Conservation (phyloP, 1,284 basidiomycete genomes). For the Calocybe gambosa region DNA sequence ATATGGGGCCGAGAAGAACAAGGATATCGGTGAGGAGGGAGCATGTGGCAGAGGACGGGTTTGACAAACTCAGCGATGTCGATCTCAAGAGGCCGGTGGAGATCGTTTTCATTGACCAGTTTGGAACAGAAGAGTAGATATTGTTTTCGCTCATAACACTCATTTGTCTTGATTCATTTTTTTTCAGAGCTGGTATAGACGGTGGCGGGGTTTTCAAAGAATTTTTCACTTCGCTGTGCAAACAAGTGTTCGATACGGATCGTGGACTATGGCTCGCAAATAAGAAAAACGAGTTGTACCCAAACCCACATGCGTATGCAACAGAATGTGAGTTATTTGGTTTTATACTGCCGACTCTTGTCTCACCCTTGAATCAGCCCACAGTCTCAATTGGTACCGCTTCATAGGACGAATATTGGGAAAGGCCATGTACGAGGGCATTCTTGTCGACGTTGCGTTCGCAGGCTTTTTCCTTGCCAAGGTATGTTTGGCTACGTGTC, state of each 20-base stretch:
- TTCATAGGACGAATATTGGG: conserved; percentile 93
- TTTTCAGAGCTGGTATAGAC: conserved; percentile 77
- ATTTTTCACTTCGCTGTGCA: conserved; percentile 87
- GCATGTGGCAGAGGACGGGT: conserved; percentile 84
- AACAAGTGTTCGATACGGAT: conserved; percentile 93
- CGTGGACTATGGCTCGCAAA: conserved; percentile 92
- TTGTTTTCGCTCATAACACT: not conserved
- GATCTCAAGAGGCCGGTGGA: conserved; percentile 77
- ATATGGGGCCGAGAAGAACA: conserved; percentile 25
- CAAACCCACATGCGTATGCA: conserved; percentile 87
- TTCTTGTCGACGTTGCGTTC: conserved; percentile 93
- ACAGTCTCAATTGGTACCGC: conserved; percentile 88
- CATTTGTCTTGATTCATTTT: not conserved
- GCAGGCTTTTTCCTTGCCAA: conserved; percentile 94
- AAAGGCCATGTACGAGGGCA: conserved; percentile 96
- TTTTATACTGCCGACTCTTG: conserved; percentile 1
- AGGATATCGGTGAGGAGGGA: conserved; percentile 67
- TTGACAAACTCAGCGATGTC: conserved; percentile 69
- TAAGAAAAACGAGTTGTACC: conserved; percentile 89
- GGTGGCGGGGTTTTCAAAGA: conserved; percentile 98
- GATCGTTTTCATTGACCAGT: conserved; percentile 91
- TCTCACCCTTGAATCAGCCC: conserved; percentile 38
- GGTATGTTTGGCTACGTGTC: conserved; percentile 31
- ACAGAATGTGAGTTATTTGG: conserved; percentile 58
- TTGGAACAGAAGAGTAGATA: conserved; percentile 73